Percentiles rank a stretch among this genome's conserved stretches.
phyloP scores from a whole-genome alignment of 768 basidiomycete genomes.

The Termitomyces sp. region DNA sequence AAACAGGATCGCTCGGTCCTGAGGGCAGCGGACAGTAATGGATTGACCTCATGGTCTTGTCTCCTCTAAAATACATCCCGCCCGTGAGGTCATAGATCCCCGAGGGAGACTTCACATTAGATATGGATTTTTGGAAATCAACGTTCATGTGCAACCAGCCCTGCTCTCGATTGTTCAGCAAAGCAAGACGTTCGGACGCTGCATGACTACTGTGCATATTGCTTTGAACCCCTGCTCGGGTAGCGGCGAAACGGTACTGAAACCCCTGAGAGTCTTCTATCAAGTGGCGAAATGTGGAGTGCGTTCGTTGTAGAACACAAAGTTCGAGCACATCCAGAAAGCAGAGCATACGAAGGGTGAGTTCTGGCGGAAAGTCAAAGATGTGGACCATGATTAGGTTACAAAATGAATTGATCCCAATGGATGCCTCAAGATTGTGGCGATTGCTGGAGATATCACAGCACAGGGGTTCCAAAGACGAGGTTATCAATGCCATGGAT shows the following conservation, averaged over 20 bases:
- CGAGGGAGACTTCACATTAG: constrained; percentile 21
- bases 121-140: constrained; percentile 19
- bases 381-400: constrained; percentile 1
- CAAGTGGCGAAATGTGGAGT: constrained; percentile 17
- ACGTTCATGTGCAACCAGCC: constrained; percentile 25
- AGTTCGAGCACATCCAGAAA: constrained; percentile 21
- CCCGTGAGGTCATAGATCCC: constrained; percentile 38
- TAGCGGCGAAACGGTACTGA: constrained; percentile 25
- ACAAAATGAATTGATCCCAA: too few species aligned
- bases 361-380: constrained; percentile 24
- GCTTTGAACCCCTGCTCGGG: constrained; percentile 21
- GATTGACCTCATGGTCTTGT: constrained; percentile 18
- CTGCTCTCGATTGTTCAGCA: constrained; percentile 19
- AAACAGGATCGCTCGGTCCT: constrained; percentile 13
- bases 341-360: constrained; percentile 23
- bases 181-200: constrained; percentile 18
- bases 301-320: constrained; percentile 15
- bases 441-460: too few species aligned
- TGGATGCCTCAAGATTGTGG: too few species aligned
- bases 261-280: constrained; percentile 22
- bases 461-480: too few species aligned
- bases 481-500: too few species aligned
- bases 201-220: constrained; percentile 15
- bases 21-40: constrained; percentile 29
- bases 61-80: constrained; percentile 32